Percentiles rank a stretch among this genome's conserved stretches.
These are phyloP conservation scores for Houttuynia cordata DNA, from an alignment of 164 flowering plant species.

Conservation along the genomic window DNA sequence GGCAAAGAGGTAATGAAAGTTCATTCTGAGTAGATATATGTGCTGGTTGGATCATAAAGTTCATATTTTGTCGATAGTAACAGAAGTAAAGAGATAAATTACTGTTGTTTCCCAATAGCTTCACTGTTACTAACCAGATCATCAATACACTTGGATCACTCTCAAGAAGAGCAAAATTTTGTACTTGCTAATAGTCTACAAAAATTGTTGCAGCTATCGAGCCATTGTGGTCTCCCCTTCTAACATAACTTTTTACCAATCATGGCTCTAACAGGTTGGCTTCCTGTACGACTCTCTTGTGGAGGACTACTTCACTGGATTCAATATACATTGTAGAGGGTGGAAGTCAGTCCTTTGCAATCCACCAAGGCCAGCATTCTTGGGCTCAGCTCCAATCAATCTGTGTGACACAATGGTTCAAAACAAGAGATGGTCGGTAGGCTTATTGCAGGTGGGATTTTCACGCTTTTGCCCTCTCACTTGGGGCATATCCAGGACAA, in stretches of 20 bases:
- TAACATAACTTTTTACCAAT: background rate
- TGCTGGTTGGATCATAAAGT: too few relatives aligned
- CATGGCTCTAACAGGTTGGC: conserved; percentile 2
- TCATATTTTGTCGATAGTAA: too few relatives aligned
- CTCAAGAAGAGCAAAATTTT: too few relatives aligned
- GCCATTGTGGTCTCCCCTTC: background rate
- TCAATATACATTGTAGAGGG: conserved; percentile 11
- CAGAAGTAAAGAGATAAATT: too few relatives aligned
- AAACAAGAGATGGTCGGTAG: conserved; percentile 14
- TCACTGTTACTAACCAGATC: too few relatives aligned
- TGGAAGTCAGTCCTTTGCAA: conserved; percentile 5
- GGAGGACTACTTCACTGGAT: conserved; percentile 9
- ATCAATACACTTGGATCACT: too few relatives aligned
- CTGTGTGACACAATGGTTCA: conserved; percentile 12
- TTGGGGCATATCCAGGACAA: conserved; percentile 11
- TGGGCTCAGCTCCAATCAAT: conserved; percentile 10
- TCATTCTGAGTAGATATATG: too few relatives aligned
- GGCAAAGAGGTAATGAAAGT: conserved; percentile 3
- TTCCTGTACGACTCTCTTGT: conserved; percentile 6
- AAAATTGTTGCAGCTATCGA: too few relatives aligned
- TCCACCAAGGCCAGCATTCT: conserved; percentile 10
- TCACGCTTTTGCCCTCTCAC: conserved; percentile 23
- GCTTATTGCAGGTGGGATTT: conserved; percentile 11
- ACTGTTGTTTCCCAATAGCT: too few relatives aligned
- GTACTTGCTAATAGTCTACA: too few relatives aligned